phyloP scores from a whole-genome alignment of 2,329 filamentous ascomycete species.

The Monosporascus sp. region DNA sequence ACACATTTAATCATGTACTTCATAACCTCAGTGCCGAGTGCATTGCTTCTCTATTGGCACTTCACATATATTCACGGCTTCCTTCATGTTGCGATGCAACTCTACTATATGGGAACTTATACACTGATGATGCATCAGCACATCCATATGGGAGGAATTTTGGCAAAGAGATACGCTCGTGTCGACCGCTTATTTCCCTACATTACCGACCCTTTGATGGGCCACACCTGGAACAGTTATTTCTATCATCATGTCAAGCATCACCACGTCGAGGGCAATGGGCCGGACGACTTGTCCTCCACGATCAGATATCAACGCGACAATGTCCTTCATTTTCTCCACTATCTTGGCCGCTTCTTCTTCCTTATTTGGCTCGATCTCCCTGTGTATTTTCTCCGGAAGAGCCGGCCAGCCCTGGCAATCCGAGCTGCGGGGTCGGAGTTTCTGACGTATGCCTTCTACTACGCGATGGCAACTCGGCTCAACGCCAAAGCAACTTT shows the following conservation, averaged over 20 bases:
- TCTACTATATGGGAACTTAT: slow-evolving; percentile 67
- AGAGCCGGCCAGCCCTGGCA: slow-evolving; percentile 39
- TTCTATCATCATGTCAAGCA: slow-evolving; percentile 85
- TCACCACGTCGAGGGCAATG: slow-evolving; percentile 78
- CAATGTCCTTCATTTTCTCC: slow-evolving; percentile 57
- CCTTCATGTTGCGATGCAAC: slow-evolving; percentile 59
- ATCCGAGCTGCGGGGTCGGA: slow-evolving; percentile 38
- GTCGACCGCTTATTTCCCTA: slow-evolving; percentile 68
- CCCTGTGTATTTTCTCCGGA: slow-evolving; percentile 66
- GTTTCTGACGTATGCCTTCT: no score
- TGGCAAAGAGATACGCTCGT: slow-evolving; percentile 44
- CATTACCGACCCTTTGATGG: slow-evolving; percentile 68
- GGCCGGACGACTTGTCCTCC: slow-evolving; percentile 68
- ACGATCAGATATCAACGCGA: slow-evolving; percentile 75
- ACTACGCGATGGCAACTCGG: slow-evolving; percentile 33
- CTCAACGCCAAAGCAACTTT: slow-evolving; percentile 51
- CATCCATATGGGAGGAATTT: slow-evolving; percentile 69
- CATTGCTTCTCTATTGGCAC: slow-evolving; percentile 53
- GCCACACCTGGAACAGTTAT: slow-evolving; percentile 81
- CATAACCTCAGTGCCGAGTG: slow-evolving; percentile 64
- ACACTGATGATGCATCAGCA: slow-evolving; percentile 82
- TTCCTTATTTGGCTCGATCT: slow-evolving; percentile 71
- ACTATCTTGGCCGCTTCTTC: slow-evolving; percentile 69
- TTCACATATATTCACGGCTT: slow-evolving; percentile 66
- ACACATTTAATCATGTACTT: slow-evolving; percentile 72